A percentile compares a stretch with the other conserved stretches of the same genome.
phyloP scores from a whole-genome alignment of 192 early-diverging fungal genomes.

The Backusella morwellensis region DNA sequence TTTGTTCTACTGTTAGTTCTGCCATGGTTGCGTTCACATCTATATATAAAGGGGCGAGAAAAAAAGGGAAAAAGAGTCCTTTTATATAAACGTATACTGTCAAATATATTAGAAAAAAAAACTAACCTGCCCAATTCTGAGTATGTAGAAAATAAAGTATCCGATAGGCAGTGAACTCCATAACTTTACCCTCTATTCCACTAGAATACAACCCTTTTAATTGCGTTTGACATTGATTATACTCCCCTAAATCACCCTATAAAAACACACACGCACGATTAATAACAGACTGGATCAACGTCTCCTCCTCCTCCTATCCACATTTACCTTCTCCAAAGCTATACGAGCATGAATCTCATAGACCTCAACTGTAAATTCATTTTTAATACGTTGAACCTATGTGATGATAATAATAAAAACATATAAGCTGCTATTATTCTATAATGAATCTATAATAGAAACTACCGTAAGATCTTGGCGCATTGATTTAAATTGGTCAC shows the following conservation, averaged over 20 bases:
- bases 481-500: slow-evolving; percentile 95
- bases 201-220: slow-evolving; percentile 83
- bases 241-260: slow-evolving; percentile 92
- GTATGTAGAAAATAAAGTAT: slow-evolving; percentile 91
- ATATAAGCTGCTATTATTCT: not conserved
- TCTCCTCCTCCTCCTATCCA: not conserved
- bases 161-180: slow-evolving; percentile 94
- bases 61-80: not conserved
- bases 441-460: not conserved
- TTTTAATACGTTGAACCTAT: slow-evolving; percentile 86
- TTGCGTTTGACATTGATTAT: slow-evolving; percentile 97
- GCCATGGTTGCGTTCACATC: slow-evolving; percentile 82
- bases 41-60: slow-evolving; percentile 18
- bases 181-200: slow-evolving; percentile 67
- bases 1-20: slow-evolving; percentile 67
- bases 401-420: not conserved
- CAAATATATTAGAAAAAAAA: not conserved
- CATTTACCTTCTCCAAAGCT: slow-evolving; percentile 82
- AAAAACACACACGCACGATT: not conserved
- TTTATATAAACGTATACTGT: not conserved
- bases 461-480: slow-evolving; percentile 92
- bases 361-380: slow-evolving; percentile 90
- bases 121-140: slow-evolving; percentile 75
- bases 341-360: slow-evolving; percentile 96
- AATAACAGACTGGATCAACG: no score